phyloP scores from a whole-genome alignment of 1,284 basidiomycete species.

The Termitomyces sp. region DNA sequence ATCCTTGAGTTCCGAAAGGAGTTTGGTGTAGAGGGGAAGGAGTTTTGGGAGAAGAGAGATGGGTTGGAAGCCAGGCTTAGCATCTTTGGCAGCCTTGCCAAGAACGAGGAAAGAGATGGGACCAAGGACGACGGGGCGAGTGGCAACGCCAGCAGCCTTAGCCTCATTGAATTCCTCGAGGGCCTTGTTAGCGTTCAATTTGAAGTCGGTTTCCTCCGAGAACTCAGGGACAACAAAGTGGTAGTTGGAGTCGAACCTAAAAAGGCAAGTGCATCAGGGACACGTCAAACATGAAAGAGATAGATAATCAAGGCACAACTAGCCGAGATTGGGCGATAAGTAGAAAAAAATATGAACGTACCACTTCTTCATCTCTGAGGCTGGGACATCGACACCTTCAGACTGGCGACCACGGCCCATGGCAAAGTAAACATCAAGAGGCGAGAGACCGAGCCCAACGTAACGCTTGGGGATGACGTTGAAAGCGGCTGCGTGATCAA shows the following conservation, averaged over 20 bases:
- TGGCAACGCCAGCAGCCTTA: conserved; percentile 83
- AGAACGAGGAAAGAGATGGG: conserved; percentile 95
- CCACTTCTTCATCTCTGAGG: conserved; percentile 99
- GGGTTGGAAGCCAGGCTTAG: conserved; percentile 83
- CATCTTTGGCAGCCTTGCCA: conserved; percentile 88
- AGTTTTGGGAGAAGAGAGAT: conserved; percentile 89
- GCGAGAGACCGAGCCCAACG: conserved; percentile 79
- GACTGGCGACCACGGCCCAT: conserved; percentile 99
- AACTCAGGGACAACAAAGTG: conserved; percentile 99
- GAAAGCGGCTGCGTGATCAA: conserved; percentile 96
- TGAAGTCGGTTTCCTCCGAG: conserved; percentile 89
- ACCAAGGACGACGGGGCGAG: conserved; percentile 94
- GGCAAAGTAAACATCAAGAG: conserved; percentile 95
- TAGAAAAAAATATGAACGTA: conserved; percentile 32
- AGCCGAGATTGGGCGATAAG: conserved; percentile 11
- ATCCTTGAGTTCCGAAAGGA: conserved; percentile 87
- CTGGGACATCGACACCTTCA: conserved; percentile 92
- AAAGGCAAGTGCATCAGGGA: conserved; percentile 11
- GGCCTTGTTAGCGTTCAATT: conserved; percentile 93
- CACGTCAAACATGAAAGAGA: neutral
- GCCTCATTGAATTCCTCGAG: conserved; percentile 96
- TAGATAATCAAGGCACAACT: conserved; percentile 1
- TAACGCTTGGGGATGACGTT: conserved; percentile 97
- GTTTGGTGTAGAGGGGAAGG: conserved; percentile 88
- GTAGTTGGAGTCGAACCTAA: conserved; percentile 99